Percentiles rank a stretch among this genome's conserved stretches.
Conservation (phyloP, 495 filamentous ascomycete species). For the Clohesyomyces aquaticus region DNA sequence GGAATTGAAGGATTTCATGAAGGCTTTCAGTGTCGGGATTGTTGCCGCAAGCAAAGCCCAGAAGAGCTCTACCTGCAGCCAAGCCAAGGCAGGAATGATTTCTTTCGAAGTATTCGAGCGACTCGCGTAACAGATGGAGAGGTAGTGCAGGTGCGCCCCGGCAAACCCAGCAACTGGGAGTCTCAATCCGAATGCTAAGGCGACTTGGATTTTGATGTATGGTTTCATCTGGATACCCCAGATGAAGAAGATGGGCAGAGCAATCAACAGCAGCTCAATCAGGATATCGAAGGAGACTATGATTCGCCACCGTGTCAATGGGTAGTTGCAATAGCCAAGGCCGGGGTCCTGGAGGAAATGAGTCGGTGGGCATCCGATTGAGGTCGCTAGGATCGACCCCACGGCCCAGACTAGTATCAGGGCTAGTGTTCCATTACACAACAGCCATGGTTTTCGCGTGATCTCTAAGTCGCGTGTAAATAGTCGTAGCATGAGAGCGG, state of each 20-base stretch:
- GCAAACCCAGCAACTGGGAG: conserved; percentile 35
- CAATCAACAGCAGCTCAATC: conserved; percentile 31
- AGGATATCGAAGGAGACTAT: conserved; percentile 33
- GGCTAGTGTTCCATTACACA: conserved; percentile 14
- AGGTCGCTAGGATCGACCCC: conserved; percentile 12
- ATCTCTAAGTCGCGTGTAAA: conserved; percentile 26
- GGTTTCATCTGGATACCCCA: conserved; percentile 38
- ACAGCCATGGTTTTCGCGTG: conserved; percentile 16
- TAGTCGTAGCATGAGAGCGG: conserved; percentile 22
- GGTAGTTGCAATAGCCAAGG: not conserved
- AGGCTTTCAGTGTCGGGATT: conserved; percentile 34
- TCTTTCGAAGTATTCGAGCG: conserved; percentile 10
- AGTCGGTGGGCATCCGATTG: conserved; percentile 10
- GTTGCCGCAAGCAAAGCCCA: conserved; percentile 37
- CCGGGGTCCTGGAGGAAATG: not conserved
- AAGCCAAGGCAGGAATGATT: conserved; percentile 29
- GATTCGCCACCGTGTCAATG: conserved; percentile 33
- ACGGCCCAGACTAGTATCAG: conserved; percentile 9
- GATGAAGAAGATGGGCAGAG: conserved; percentile 35
- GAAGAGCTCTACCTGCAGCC: conserved; percentile 34
- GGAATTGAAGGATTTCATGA: conserved; percentile 40
- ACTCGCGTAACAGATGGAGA: conserved; percentile 8
- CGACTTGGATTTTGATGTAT: conserved; percentile 33
- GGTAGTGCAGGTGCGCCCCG: conserved; percentile 14
- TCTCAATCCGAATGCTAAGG: conserved; percentile 36